These are phyloP conservation scores for Sicyos baderoa DNA, from an alignment of 306 rosid species.

Conservation along the genomic window DNA sequence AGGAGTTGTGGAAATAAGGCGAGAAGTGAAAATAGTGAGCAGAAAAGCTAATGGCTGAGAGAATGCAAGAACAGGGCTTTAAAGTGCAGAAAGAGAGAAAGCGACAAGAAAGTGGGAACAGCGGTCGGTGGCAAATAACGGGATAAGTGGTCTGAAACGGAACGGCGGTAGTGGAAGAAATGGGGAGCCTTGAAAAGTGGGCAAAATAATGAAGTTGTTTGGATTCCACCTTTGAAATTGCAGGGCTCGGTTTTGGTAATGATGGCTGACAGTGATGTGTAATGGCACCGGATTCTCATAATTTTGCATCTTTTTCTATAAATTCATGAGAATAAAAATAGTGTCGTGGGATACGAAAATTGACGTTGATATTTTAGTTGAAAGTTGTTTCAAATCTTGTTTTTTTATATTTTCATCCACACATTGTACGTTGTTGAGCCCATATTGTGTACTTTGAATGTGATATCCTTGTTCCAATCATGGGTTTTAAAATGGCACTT, in stretches of 20 bases:
- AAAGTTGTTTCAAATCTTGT: neutral
- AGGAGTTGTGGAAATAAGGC: no score
- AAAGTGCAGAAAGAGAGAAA: no score
- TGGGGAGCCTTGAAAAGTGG: slow-evolving; percentile 15
- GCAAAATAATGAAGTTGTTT: slow-evolving; percentile 17
- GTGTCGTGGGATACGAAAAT: neutral
- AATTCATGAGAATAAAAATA: neutral
- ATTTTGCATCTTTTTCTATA: neutral
- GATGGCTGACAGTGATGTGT: neutral
- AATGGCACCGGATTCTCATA: neutral
- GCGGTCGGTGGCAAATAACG: slow-evolving; percentile 12
- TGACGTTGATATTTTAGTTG: neutral
- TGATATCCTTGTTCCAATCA: no score
- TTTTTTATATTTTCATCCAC: neutral
- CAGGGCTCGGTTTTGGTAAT: no score
- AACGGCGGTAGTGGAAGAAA: neutral
- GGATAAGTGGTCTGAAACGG: slow-evolving; percentile 2
- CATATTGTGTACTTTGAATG: no score
- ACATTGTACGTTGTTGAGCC: no score
- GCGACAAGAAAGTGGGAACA: neutral
- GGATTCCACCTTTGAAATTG: no score
- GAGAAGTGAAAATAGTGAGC: no score
- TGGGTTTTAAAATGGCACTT: no score
- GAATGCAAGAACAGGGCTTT: no score
- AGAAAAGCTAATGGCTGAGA: no score